A percentile compares a stretch with the other conserved stretches of the same genome.
Evolutionary conservation across 306 rosid genomes (phyloP).

Genomic region (Astragalus membranaceus): DNA sequence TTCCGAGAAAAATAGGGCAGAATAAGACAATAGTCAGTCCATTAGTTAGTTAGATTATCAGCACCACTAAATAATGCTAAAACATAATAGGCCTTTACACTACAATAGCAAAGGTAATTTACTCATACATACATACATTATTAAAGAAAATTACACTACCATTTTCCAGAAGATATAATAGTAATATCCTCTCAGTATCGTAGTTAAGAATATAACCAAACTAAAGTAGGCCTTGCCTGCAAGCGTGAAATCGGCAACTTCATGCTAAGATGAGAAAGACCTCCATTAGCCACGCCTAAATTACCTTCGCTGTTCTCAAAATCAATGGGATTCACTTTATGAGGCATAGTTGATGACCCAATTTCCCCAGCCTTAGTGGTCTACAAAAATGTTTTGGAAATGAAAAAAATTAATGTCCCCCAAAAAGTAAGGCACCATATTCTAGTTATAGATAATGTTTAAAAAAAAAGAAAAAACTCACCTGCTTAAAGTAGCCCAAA

Average conservation of each 20-base stretch:
- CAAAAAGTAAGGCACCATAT: background rate
- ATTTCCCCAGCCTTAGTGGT: constrained; percentile 71
- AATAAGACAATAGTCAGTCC: background rate
- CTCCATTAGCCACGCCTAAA: constrained; percentile 76
- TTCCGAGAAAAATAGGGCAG: background rate
- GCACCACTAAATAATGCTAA: background rate
- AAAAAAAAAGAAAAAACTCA: constrained; percentile 12
- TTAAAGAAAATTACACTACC: background rate
- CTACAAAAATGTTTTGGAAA: constrained; percentile 17
- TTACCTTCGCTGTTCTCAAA: constrained; percentile 95
- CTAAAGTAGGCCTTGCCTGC: constrained; percentile 50
- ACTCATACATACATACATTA: background rate
- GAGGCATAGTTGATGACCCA: constrained; percentile 95
- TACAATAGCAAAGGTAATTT: no score
- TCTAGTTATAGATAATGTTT: background rate
- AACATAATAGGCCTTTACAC: background rate
- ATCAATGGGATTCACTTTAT: constrained; percentile 95
- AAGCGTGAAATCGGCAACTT: constrained; percentile 86
- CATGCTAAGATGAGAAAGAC: constrained; percentile 63
- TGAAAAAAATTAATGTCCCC: background rate
- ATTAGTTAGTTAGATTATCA: background rate
- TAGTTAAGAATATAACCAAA: constrained; percentile 11
- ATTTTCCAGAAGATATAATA: background rate
- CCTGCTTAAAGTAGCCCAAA: constrained; percentile 89
- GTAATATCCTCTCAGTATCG: background rate